Evolutionary conservation across 2,329 filamentous ascomycete genomes (phyloP), one percentile per base, ranked within the genome.

Genomic region (Pyricularia sp.): DNA sequence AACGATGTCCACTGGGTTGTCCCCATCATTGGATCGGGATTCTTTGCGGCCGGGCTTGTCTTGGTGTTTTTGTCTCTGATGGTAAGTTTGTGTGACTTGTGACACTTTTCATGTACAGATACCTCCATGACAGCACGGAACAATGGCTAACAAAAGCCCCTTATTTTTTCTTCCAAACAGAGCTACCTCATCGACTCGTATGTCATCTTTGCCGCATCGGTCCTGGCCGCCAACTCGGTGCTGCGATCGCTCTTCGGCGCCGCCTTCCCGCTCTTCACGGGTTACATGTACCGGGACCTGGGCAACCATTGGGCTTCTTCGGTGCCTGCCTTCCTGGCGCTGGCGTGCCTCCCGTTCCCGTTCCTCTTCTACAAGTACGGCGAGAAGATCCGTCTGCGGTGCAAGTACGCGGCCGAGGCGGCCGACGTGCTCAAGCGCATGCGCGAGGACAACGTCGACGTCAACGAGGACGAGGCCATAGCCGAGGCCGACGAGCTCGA

Each of bases 311-410:
- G 91, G 92, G 92, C 90, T 0, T 88, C 84, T 42, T 88, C 86
- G 0, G 81, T 94, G 17, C 91, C 91, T 0, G 92, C 88, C 0
- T 94, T 94, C 79, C 81, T 94, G 3, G 86, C 90, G 0, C 77
- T 93, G 3, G 84, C 83, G 12, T 93, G 91, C 77, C 81, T 92
- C 23, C 90, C 92, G 0, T 90, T 92, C 74, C 91, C 92, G 0
- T 90, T 91, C 77, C 77, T 94, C 20, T 92, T 94, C 78, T 92
- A 91, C 80, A 88, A 85, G 73, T 92, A 92, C 76, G 91, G 91
- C 58, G 80, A 77, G 7, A 26, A 71, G 31, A 90, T 94, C 73
- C 84, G 91, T 26, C 80, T 83, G 76, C 86, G 83, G 74, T 92
- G 90, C 83, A 89, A 90, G 79, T 93, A 85, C 74, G 87, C 90